phyloP scores from a whole-genome alignment of 1,284 basidiomycete genomes.

The Xerocomus amazonicus region DNA sequence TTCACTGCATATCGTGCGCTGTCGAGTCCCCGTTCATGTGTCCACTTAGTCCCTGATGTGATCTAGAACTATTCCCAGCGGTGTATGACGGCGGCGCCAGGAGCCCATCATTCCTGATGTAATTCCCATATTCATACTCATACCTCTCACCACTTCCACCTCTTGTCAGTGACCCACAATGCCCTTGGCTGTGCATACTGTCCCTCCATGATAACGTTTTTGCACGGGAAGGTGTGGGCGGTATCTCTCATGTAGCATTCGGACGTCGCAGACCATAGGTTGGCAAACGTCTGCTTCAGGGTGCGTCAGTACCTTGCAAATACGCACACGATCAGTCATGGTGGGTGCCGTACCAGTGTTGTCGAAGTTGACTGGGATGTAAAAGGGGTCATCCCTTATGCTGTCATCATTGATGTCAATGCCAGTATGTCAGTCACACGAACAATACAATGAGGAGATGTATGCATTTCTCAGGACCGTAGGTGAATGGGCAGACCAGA shows the following conservation, averaged over 20 bases:
- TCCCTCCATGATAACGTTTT: neutral
- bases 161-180: neutral
- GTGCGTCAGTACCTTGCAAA: conserved; percentile 2
- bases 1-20: neutral
- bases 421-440: neutral
- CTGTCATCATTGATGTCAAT: conserved; percentile 1
- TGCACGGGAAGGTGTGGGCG: neutral
- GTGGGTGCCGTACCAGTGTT: conserved; percentile 3
- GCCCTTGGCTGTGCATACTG: neutral
- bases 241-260: neutral
- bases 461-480: conserved; percentile 1
- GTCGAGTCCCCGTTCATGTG: neutral
- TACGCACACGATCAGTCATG: conserved; percentile 3
- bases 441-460: neutral
- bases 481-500: conserved; percentile 9
- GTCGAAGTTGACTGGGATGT: conserved; percentile 1
- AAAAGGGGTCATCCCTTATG: conserved; percentile 1
- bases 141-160: neutral
- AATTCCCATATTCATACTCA: neutral
- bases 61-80: neutral
- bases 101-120: neutral
- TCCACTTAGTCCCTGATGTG: neutral
- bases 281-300: neutral
- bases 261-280: neutral
- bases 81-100: neutral